These are phyloP conservation scores for Boletus reticuloceps DNA, from an alignment of 768 basidiomycete genomes.

Conservation along the genomic window DNA sequence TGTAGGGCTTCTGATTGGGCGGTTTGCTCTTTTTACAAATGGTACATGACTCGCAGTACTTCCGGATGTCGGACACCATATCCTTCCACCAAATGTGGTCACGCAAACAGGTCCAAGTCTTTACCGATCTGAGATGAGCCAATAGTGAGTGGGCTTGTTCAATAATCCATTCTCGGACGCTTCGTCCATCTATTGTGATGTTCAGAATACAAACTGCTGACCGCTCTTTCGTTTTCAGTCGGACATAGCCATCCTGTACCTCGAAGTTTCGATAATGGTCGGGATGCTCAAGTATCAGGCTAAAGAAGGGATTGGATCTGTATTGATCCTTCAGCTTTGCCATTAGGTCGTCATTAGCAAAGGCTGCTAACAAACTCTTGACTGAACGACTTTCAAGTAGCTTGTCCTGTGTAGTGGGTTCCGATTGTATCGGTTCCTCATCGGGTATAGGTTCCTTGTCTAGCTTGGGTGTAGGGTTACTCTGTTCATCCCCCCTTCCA, in stretches of 20 bases:
- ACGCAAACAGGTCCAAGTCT: conserved; percentile 28
- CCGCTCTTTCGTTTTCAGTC: conserved; percentile 6
- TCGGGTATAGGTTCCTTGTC: no score
- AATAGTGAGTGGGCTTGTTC: conserved; percentile 38
- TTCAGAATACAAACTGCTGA: conserved; percentile 27
- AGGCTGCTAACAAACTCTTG: no score
- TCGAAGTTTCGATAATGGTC: conserved; percentile 22
- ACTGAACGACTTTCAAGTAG: no score
- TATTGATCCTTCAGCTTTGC: no score
- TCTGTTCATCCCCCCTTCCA: no score
- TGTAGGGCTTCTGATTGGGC: conserved; percentile 25
- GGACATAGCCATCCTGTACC: conserved; percentile 9
- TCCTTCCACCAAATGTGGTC: conserved; percentile 34
- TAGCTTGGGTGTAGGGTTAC: no score
- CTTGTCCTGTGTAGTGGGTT: no score
- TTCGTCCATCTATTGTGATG: conserved; percentile 3
- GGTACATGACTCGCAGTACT: background rate
- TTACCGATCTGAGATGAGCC: conserved; percentile 36
- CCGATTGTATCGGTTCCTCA: no score
- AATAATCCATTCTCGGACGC: conserved; percentile 32
- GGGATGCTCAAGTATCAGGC: no score
- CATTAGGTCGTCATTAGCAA: no score
- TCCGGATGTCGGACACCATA: conserved; percentile 25
- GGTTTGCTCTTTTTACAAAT: conserved; percentile 7
- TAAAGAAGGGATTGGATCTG: no score